Conservation (phyloP, 306 rosid species). For the Malus sylvestris region DNA sequence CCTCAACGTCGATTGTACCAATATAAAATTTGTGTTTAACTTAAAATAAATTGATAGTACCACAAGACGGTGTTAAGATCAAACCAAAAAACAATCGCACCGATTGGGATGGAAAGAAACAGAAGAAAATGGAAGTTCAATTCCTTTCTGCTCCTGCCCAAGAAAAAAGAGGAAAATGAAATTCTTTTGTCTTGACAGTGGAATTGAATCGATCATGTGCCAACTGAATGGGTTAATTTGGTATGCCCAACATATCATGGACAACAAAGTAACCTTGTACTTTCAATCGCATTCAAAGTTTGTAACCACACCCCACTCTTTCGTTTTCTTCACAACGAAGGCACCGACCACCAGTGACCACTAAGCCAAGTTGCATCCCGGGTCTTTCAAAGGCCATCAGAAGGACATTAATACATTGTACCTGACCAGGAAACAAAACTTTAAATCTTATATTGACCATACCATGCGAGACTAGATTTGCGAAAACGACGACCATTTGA, state of each 20-base stretch:
- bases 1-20: too few species aligned
- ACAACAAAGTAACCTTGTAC: neutral
- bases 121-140: neutral
- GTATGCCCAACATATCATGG: neutral
- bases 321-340: conserved; percentile 24
- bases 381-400: neutral
- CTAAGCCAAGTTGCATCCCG: conserved; percentile 5
- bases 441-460: neutral
- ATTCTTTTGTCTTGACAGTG: neutral
- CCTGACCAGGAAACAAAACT: neutral
- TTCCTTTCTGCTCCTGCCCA: neutral
- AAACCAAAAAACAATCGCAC: neutral
- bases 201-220: neutral
- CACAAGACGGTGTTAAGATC: neutral
- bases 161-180: neutral
- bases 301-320: conserved; percentile 4
- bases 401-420: conserved; percentile 10
- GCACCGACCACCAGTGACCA: neutral
- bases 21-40: too few species aligned
- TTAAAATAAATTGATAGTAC: neutral
- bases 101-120: neutral
- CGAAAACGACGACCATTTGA: neutral
- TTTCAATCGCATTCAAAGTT: conserved; percentile 17
- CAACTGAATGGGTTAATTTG: neutral
- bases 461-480: neutral